These are phyloP conservation scores for Aspergillus taichungensis DNA, from an alignment of 495 filamentous ascomycete species.

Conservation along the genomic window DNA sequence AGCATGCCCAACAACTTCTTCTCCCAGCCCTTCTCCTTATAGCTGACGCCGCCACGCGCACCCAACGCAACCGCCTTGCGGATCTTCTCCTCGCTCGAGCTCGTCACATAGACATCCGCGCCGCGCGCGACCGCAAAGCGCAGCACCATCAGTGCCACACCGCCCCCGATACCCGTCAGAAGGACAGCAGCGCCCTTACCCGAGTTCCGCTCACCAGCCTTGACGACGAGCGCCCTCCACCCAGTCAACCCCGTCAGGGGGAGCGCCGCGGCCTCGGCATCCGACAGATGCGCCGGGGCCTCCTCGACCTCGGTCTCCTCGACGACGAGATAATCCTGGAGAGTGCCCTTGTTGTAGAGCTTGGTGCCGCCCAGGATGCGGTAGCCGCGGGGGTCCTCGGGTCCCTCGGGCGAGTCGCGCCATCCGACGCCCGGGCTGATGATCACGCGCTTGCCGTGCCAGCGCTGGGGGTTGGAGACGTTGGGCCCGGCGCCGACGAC, in stretches of 20 bases:
- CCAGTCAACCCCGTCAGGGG: slow-evolving; percentile 79
- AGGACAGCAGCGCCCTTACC: slow-evolving; percentile 53
- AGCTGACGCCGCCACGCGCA: slow-evolving; percentile 59
- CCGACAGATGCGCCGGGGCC: slow-evolving; percentile 59
- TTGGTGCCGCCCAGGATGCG: slow-evolving; percentile 66
- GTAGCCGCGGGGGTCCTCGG: slow-evolving; percentile 55
- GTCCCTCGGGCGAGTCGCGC: slow-evolving; percentile 58
- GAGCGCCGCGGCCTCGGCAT: slow-evolving; percentile 69
- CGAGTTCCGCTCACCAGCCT: slow-evolving; percentile 49
- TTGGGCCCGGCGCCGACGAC: slow-evolving; percentile 54
- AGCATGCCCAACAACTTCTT: slow-evolving; percentile 50
- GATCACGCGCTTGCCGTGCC: slow-evolving; percentile 61
- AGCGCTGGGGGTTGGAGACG: slow-evolving; percentile 35
- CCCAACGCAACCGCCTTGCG: slow-evolving; percentile 53
- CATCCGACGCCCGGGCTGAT: slow-evolving; percentile 69
- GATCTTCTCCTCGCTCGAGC: slow-evolving; percentile 55
- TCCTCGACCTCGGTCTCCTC: slow-evolving; percentile 63
- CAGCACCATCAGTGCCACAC: slow-evolving; percentile 63
- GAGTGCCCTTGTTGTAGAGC: slow-evolving; percentile 53
- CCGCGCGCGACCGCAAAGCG: slow-evolving; percentile 61
- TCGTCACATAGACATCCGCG: slow-evolving; percentile 61
- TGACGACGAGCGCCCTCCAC: slow-evolving; percentile 74
- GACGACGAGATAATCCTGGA: slow-evolving; percentile 62
- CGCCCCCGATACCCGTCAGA: slow-evolving; percentile 73
- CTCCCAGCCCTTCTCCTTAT: slow-evolving; percentile 60